Evolutionary conservation across 2,329 filamentous ascomycete species (phyloP).

Genomic region (Fragosphaeria purpurea): DNA sequence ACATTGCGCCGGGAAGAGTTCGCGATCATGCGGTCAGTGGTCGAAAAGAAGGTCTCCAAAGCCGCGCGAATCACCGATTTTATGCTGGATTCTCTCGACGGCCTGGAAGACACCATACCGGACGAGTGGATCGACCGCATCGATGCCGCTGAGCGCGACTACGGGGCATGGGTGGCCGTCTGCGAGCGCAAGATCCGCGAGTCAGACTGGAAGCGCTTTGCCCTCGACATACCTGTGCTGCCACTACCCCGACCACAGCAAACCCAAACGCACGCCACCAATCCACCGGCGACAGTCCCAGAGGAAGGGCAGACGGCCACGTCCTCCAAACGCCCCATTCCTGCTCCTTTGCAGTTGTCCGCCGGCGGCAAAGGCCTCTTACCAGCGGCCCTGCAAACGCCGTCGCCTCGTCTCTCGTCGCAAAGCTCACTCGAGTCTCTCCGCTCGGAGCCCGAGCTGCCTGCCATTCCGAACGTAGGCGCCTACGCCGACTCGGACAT

Average conservation of each 20-base stretch:
- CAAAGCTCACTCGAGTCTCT: slow-evolving; percentile 10
- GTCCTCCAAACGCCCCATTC: too few relatives aligned
- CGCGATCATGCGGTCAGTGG: slow-evolving; percentile 47
- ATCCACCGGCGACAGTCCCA: too few relatives aligned
- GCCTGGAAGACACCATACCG: slow-evolving; percentile 71
- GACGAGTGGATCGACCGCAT: slow-evolving; percentile 81
- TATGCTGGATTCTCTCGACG: slow-evolving; percentile 81
- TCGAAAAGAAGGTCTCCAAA: slow-evolving; percentile 58
- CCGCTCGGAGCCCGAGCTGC: slow-evolving; percentile 19
- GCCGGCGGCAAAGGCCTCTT: too few relatives aligned
- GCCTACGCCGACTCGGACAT: slow-evolving; percentile 15
- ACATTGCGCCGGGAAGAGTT: slow-evolving; percentile 34
- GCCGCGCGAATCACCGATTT: slow-evolving; percentile 68
- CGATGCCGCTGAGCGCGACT: slow-evolving; percentile 67
- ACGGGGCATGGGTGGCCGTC: slow-evolving; percentile 69
- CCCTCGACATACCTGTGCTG: not conserved
- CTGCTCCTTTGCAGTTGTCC: too few relatives aligned
- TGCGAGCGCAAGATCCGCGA: slow-evolving; percentile 67
- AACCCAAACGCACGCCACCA: too few relatives aligned
- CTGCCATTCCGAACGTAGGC: slow-evolving; percentile 27
- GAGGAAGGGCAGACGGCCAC: too few relatives aligned
- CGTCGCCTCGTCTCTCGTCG: not conserved
- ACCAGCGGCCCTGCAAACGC: too few relatives aligned
- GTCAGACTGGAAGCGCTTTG: slow-evolving; percentile 38
- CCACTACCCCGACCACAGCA: not conserved